These are phyloP conservation scores for Aurantiochytrium sp. DNA, from an alignment of 108 stramenopile species.

Conservation along the genomic window DNA sequence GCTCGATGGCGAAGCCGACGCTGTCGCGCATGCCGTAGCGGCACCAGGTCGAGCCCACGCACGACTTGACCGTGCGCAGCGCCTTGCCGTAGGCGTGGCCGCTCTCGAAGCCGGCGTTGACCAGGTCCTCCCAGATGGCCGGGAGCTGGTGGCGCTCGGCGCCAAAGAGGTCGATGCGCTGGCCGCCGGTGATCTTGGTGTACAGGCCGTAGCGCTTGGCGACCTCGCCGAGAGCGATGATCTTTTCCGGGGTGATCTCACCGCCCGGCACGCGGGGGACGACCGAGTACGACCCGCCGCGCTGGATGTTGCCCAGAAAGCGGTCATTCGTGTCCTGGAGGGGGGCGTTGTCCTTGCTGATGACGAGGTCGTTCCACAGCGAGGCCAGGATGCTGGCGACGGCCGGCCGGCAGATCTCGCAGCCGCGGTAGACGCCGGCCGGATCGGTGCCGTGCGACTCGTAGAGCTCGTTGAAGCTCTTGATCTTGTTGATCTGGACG, in stretches of 20 bases:
- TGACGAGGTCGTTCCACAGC: conserved; percentile 65
- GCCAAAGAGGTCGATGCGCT: conserved; percentile 84
- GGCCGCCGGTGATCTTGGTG: conserved; percentile 83
- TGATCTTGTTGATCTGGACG: conserved; percentile 70
- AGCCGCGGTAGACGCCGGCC: conserved; percentile 60
- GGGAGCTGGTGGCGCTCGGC: conserved; percentile 84
- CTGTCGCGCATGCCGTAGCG: conserved; percentile 84
- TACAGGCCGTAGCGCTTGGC: conserved; percentile 79
- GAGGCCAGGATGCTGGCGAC: conserved; percentile 78
- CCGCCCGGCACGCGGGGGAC: conserved; percentile 85
- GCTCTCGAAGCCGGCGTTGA: conserved; percentile 76
- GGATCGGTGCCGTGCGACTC: conserved; percentile 70
- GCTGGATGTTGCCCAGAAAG: conserved; percentile 83
- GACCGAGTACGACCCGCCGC: conserved; percentile 86
- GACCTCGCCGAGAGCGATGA: conserved; percentile 75
- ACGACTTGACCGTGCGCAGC: conserved; percentile 84
- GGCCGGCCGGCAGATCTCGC: conserved; percentile 83
- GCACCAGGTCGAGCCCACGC: conserved; percentile 90
- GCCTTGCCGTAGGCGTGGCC: conserved; percentile 92
- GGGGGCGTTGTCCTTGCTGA: conserved; percentile 67
- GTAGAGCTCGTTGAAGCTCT: conserved; percentile 76
- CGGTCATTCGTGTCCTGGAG: conserved; percentile 89
- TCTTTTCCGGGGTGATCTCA: conserved; percentile 77
- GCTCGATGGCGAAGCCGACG: conserved; percentile 75
- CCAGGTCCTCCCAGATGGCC: conserved; percentile 85